These are phyloP conservation scores for Aegilops sharonensis DNA, from an alignment of 176 grass and related monocot genomes.

Conservation along the genomic window DNA sequence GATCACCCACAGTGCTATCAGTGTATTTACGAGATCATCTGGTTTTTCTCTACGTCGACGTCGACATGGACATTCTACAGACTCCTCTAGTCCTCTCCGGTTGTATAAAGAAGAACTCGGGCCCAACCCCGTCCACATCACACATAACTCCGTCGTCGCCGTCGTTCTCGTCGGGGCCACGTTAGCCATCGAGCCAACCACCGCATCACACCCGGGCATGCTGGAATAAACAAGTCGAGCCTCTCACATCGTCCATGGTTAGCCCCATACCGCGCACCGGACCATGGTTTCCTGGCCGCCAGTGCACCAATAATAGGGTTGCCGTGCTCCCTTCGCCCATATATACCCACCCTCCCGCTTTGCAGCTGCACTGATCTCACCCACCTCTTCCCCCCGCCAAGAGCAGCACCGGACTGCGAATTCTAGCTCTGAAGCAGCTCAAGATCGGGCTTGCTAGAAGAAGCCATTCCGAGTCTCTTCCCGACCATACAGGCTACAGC, in stretches of 20 bases:
- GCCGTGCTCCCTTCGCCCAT: neutral
- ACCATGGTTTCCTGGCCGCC: neutral
- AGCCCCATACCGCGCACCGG: neutral
- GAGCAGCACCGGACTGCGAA: neutral
- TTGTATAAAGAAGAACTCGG: neutral
- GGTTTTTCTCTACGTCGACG: neutral
- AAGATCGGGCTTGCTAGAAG: neutral
- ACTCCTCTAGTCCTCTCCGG: neutral
- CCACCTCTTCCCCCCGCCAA: neutral
- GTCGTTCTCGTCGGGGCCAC: neutral
- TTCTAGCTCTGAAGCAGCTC: neutral
- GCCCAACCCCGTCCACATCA: neutral
- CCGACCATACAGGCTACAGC: neutral
- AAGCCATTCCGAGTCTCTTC: neutral
- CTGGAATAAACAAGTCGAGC: neutral
- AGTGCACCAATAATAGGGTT: neutral
- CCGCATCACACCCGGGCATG: neutral
- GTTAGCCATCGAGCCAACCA: slow-evolving; percentile 2
- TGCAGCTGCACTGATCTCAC: neutral
- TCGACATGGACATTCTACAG: neutral
- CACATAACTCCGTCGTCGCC: neutral
- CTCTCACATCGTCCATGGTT: neutral
- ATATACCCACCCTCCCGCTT: neutral
- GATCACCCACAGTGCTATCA: no score
- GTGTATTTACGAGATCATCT: no score